Percentiles rank a stretch among this genome's conserved stretches.
Evolutionary conservation across 225 moss, liverwort and hornwort genomes (phyloP).

Genomic region (Bryum argenteum): DNA sequence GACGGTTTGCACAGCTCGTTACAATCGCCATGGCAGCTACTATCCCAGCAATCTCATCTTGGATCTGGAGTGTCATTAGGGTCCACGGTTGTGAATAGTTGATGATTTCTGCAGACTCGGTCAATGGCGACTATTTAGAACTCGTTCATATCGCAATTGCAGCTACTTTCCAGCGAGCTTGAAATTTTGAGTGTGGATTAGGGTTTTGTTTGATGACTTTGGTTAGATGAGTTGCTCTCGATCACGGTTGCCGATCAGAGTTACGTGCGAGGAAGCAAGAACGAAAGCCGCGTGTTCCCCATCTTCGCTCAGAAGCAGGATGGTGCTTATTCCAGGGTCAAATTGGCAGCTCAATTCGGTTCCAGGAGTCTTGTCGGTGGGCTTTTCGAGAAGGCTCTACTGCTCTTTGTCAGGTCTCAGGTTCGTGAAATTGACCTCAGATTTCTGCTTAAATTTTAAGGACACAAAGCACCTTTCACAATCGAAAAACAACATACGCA

Average conservation of each 20-base stretch:
- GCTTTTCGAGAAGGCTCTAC: slow-evolving; percentile 53
- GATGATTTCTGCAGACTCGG: too few relatives aligned
- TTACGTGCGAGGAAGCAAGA: slow-evolving; percentile 27
- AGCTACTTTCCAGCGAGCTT: neutral
- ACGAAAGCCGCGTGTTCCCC: slow-evolving; percentile 34
- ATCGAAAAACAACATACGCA: too few relatives aligned
- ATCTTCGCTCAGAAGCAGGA: slow-evolving; percentile 47
- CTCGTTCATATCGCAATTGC: neutral
- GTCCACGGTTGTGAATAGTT: too few relatives aligned
- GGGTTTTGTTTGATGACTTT: slow-evolving; percentile 7
- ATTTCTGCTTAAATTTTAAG: too few relatives aligned
- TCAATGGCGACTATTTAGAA: neutral
- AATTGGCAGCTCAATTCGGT: slow-evolving; percentile 29
- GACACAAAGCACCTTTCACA: too few relatives aligned
- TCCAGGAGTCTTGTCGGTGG: slow-evolving; percentile 49
- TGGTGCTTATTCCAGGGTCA: slow-evolving; percentile 28
- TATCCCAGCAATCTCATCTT: neutral
- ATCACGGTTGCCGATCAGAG: slow-evolving; percentile 24
- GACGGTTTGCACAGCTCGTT: neutral
- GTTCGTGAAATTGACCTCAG: slow-evolving; percentile 12
- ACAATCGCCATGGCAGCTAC: too few relatives aligned
- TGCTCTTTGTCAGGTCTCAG: slow-evolving; percentile 54
- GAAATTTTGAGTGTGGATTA: neutral
- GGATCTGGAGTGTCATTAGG: too few relatives aligned
- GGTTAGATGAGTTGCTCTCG: slow-evolving; percentile 44